Conservation (phyloP, 768 basidiomycete species). For the Boletus sp. region DNA sequence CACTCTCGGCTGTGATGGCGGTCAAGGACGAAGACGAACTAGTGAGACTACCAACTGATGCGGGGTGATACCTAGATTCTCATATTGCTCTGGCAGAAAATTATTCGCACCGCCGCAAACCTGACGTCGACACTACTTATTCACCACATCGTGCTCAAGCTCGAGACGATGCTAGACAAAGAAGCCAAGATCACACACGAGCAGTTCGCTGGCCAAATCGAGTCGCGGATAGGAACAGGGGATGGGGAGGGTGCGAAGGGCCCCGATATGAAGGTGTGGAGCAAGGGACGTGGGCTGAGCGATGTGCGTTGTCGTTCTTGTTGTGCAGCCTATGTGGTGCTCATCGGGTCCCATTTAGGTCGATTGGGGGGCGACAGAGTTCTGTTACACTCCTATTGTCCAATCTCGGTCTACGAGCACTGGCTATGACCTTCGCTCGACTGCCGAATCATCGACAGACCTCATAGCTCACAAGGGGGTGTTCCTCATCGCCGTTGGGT, state of each 20-base stretch:
- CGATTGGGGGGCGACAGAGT: conserved; percentile 88
- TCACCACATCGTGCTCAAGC: conserved; percentile 81
- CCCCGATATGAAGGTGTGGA: conserved; percentile 93
- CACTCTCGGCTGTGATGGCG: conserved; percentile 75
- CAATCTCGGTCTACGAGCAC: conserved; percentile 82
- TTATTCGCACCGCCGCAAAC: conserved; percentile 64
- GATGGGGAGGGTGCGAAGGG: conserved; percentile 60
- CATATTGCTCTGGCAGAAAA: conserved; percentile 53
- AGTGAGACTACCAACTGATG: conserved; percentile 43
- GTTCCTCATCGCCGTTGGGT: conserved; percentile 79
- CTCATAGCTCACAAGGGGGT: conserved; percentile 85
- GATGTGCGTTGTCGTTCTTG: conserved; percentile 51
- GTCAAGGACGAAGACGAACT: conserved; percentile 91
- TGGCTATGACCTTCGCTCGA: conserved; percentile 86
- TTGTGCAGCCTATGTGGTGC: background rate
- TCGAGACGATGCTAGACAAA: conserved; percentile 88
- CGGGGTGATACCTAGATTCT: conserved; percentile 3
- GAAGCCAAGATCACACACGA: conserved; percentile 91
- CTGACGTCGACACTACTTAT: conserved; percentile 83
- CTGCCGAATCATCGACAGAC: conserved; percentile 81
- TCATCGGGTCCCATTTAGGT: conserved; percentile 45
- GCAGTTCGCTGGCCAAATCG: conserved; percentile 78
- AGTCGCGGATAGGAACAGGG: conserved; percentile 81
- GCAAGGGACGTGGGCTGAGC: conserved; percentile 65
- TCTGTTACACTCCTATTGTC: conserved; percentile 93